Evolutionary conservation across 78 protist species (phyloP), one percentile per base, ranked within the genome.

Genomic region (Planoprotostelium fungivorum): DNA sequence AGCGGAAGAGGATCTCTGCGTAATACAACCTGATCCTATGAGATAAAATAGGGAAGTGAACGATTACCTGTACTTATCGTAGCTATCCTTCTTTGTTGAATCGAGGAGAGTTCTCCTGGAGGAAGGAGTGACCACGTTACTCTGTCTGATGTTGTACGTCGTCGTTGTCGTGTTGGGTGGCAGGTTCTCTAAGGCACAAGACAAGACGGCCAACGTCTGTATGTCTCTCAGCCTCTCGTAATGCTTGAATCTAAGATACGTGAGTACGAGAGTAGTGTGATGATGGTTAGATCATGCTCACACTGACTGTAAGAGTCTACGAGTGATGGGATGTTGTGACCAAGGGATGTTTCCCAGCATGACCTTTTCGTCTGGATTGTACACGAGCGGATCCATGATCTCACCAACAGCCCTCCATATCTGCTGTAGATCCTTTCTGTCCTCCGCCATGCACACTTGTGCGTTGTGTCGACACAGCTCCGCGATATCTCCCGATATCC

Each of bases 321-420:
- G 83, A 9, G 93, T 92, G 23, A 92, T 5, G 31, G 94, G 91
- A 92, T 92, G 91, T 0, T 84, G 73, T 1, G 91, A 51, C 94
- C 94, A 92, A 0, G 38, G 73, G 5, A 16, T 51, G 31, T 16
- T 51, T 25, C 73, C 73, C 16, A 51, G 16, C 5, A 51, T 16
- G 5, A 25, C 31, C 73, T 51, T 51, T 16, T 51, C 73, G 73
- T 51, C 73, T 16, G 73, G 73, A 16, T 51, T 51, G 73, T 51
- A 51, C 31, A 51, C 73, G 73, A 51, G 73, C 16, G 73, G 73
- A 51, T 51, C 73, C 73, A 51, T 51, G 31, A 51, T 51, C 73
- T 51, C 73, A 25, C 16, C 16, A 5, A 51, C 5, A 51, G 73
- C 73, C 73, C 5, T 51, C 73, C 73, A 51, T 16, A 51, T 16